Evolutionary conservation across 2,329 filamentous ascomycete species (phyloP).

Genomic region (Phyllosticta citrichinensis): DNA sequence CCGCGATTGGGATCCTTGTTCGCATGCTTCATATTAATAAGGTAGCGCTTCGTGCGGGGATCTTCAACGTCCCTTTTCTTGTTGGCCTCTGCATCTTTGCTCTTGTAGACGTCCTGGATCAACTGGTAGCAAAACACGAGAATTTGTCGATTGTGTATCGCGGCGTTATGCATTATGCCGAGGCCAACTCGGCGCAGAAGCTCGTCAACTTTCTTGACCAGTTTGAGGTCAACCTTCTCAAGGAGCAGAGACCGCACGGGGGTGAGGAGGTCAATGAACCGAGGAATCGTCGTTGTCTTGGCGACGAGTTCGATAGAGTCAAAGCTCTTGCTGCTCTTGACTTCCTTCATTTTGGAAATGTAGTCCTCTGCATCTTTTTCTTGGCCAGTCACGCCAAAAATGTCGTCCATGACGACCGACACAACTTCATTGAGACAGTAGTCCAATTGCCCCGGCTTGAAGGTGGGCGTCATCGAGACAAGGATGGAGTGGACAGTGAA

Average conservation of each 20-base stretch:
- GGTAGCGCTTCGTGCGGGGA: constrained; percentile 54
- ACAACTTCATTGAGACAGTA: constrained; percentile 75
- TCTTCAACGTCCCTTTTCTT: constrained; percentile 17
- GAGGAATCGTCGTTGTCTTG: constrained; percentile 64
- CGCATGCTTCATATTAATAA: constrained; percentile 66
- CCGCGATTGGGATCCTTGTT: constrained; percentile 64
- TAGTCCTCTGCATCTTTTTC: constrained; percentile 98
- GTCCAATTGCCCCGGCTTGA: constrained; percentile 74
- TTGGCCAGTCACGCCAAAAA: constrained; percentile 83
- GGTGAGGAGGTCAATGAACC: constrained; percentile 63
- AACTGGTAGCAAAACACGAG: constrained; percentile 94
- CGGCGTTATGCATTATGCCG: constrained; percentile 73
- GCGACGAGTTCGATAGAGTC: constrained; percentile 94
- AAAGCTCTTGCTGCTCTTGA: constrained; percentile 96
- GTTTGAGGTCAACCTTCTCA: constrained; percentile 74
- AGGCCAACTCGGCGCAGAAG: constrained; percentile 72
- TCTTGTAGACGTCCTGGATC: constrained; percentile 72
- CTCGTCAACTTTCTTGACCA: constrained; percentile 84
- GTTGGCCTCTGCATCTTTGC: constrained; percentile 35
- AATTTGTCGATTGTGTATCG: constrained; percentile 67
- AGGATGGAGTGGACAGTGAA: constrained; percentile 91
- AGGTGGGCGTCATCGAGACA: constrained; percentile 60
- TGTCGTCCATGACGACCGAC: constrained; percentile 89
- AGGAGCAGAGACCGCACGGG: constrained; percentile 70
- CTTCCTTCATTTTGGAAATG: constrained; percentile 88